Evolutionary conservation across 2,329 filamentous ascomycete genomes (phyloP), one percentile per base, ranked within the genome.

Genomic region (Colletotrichum acutatum): DNA sequence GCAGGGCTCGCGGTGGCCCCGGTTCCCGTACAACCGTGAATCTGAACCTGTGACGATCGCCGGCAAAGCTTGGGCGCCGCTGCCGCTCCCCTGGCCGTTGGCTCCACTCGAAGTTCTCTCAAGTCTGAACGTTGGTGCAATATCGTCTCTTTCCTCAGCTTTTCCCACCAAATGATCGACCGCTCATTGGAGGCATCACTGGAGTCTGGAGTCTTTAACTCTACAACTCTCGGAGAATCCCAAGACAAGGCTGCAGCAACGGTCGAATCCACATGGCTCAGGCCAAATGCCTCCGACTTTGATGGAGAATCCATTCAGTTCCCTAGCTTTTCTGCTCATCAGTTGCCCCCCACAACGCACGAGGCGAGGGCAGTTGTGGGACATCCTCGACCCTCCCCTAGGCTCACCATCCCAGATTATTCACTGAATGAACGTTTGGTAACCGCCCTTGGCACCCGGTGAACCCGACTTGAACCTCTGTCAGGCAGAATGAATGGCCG

Each of bases 11-110:
- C 46, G 28, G 24, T 65, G 60, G 57, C 49, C 69, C 58, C 58
- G 58, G 58, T 61, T 69, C 66, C 69, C 61, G 37, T 59, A 59
- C 53, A 72, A 69, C 69, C 66, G 59, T 59, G 69, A 68, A 71
- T 71, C 69, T 62, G 68, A 68, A 60, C 37, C 34, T 58, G 65
- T 58, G 65, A 61, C 65, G 64, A 71, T 71, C 65, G 66, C 49
- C 58, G n/a, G 64, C 64, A 52, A 49, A 71, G 69, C 69, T 68
- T 30, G 66, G 66, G 42, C 68, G 54, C 56, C 42, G 16, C 37
- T 19, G 37, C 34, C 34, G 16, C 32, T n/a, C 37, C 14, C 37
- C 37, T 16, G 37, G 37, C 37, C 37, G 37, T 42, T 42, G 19
- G 37, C 37, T 42, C 37, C 37, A 42, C 37, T n/a, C 19, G 42